These are phyloP conservation scores for Rhizoclosmatium sp. DNA, from an alignment of 192 early-diverging fungal species.

Conservation along the genomic window DNA sequence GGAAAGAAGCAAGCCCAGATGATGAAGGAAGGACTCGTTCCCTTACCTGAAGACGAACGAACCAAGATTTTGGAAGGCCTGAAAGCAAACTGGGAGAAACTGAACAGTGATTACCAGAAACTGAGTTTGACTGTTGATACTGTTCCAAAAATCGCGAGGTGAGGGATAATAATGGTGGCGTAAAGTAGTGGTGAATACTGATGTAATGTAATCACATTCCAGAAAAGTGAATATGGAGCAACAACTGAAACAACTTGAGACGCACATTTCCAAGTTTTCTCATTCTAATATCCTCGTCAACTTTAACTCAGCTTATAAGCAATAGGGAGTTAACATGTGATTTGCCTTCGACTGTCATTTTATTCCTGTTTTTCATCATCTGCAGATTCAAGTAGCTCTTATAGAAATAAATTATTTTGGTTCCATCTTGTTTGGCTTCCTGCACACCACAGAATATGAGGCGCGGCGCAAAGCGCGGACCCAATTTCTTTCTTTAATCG, in stretches of 20 bases:
- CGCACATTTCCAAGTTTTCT: conserved; percentile 62
- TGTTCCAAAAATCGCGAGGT: conserved; percentile 69
- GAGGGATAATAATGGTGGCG: neutral
- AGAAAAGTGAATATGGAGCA: conserved; percentile 71
- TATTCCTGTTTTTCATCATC: too few species aligned
- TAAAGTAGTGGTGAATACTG: conserved; percentile 5
- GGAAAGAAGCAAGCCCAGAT: conserved; percentile 31
- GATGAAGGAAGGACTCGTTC: conserved; percentile 42
- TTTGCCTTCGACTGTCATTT: too few species aligned
- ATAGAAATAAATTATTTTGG: too few species aligned
- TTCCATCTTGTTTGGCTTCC: too few species aligned
- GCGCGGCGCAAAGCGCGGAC: too few species aligned
- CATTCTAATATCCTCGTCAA: conserved; percentile 60
- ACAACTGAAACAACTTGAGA: conserved; percentile 64
- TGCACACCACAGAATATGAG: too few species aligned
- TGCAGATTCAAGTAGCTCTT: too few species aligned
- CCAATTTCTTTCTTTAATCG: too few species aligned
- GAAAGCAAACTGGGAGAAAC: conserved; percentile 58
- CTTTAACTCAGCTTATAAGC: conserved; percentile 47
- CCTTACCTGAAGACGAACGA: conserved; percentile 61
- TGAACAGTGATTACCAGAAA: conserved; percentile 64
- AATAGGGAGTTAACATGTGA: neutral
- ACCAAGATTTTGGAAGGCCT: conserved; percentile 58
- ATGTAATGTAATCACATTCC: neutral
- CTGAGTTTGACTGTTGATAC: conserved; percentile 68